Evolutionary conservation across 164 flowering plant species (phyloP), one percentile per base, ranked within the genome.

Genomic region (Magnolia sinica): DNA sequence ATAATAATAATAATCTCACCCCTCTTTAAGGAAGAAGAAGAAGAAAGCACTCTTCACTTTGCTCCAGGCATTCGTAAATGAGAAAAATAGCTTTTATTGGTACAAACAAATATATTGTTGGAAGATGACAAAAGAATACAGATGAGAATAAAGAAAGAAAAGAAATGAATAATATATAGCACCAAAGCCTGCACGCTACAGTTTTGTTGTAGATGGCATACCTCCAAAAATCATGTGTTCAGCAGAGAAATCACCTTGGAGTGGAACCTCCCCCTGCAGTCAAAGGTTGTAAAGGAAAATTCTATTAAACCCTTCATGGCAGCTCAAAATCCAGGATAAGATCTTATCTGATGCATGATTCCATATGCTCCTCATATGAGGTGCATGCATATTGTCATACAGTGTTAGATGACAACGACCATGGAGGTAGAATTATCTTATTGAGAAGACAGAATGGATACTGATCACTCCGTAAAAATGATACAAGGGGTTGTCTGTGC

Each of bases 161-260:
- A 55, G 61, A 55, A 37, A 55, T 1, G 16, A 55, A 55, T 16
- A 55, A 16, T 3, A 55, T 16, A 11, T 55, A 16, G 16, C 61
- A 55, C 61, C 61, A 55, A 55, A 11, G 13, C 0, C 18, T 55
- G 13, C 61, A 55, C 16, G 0, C 61, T 11, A 55, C 45, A 37
- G 45, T 37, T 37, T 37, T 37, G 45, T 37, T 37, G 45, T 37
- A 37, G 8, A 20, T 50, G 50, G 76, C 73, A 50, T 73, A 92
- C 98, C 98, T 88, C 99, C 97, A 86, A 92, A 94, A 78, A 96
- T 94, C 98, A 96, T 96, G 86, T 94, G 98, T 73, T 92, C 93
- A 3, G 97, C 97, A 74, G 99, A 96, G 80, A 96, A 94, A 84
- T 96, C 98, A 77, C 99, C 99, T 84, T 96, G 99, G 24, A 96